Percentiles rank a stretch among this genome's conserved stretches.
Conservation (phyloP, 108 stramenopile species). For the Thalassiosira profunda region DNA sequence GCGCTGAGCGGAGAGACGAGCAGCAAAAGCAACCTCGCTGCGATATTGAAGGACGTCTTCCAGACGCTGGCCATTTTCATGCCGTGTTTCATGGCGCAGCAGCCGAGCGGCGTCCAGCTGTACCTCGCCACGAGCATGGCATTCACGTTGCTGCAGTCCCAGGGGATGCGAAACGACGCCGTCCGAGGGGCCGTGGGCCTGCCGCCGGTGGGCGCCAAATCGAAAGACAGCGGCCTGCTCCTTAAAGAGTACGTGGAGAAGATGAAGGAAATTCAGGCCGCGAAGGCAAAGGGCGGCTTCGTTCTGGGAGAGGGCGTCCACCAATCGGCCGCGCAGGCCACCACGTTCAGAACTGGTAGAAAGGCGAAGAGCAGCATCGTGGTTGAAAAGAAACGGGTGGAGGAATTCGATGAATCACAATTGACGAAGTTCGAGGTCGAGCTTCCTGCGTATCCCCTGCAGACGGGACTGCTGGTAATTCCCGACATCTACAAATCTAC, state of each 20-base stretch:
- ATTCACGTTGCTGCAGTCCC: slow-evolving; percentile 77
- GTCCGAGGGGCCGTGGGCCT: slow-evolving; percentile 63
- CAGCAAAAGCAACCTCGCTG: slow-evolving; percentile 62
- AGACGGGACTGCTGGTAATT: slow-evolving; percentile 21
- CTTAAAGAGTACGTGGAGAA: slow-evolving; percentile 76
- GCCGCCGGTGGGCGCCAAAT: slow-evolving; percentile 58
- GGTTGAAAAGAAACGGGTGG: neutral
- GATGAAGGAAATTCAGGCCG: slow-evolving; percentile 45
- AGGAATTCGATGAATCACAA: neutral
- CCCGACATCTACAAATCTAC: slow-evolving; percentile 28
- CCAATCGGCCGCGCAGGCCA: slow-evolving; percentile 58
- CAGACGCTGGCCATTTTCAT: slow-evolving; percentile 86
- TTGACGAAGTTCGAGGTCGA: slow-evolving; percentile 2
- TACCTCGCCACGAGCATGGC: slow-evolving; percentile 82
- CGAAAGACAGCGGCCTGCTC: slow-evolving; percentile 63
- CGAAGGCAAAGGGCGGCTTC: slow-evolving; percentile 36
- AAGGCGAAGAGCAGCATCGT: neutral
- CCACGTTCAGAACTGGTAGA: slow-evolving; percentile 34
- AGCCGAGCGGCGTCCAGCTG: slow-evolving; percentile 82
- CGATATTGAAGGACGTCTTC: slow-evolving; percentile 77
- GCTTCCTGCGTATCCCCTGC: slow-evolving; percentile 21
- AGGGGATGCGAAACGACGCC: slow-evolving; percentile 68
- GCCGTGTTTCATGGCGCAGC: slow-evolving; percentile 86
- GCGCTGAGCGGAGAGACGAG: slow-evolving; percentile 71
- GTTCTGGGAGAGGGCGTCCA: slow-evolving; percentile 44